Evolutionary conservation across 176 grass and related monocot species (phyloP), one percentile per base, ranked within the genome.

Genomic region (Cenchrus purpureus): DNA sequence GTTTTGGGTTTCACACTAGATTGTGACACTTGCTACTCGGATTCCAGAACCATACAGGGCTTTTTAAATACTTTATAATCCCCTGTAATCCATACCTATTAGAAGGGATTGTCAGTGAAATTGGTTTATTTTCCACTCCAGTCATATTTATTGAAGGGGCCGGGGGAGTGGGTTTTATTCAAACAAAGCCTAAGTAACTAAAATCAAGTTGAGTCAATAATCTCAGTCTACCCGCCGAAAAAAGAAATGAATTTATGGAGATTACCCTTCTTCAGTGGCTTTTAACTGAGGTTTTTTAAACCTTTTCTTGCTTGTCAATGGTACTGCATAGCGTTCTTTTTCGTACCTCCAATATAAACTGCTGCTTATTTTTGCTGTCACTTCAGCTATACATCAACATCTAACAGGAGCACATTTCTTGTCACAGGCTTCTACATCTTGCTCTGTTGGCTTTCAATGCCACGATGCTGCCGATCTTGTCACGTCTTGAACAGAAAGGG

Each of bases 381-480:
- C 51, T 73, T 49, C 52, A 74, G 45, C 51, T 56, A 52, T 44
- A 55, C 42, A 44, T 81, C 65, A 60, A 74, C 58, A 60, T 86
- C 67, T 90, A 74, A 87, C 75, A 37, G 31, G 46, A 44, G 53
- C 44, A 75, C 78, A 84, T 88, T 80, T 88, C 55, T 73, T 88
- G 51, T 83, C 70, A 82, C 87, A 98, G 96, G 76, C 40, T 90
- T 81, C 83, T 98, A 57, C 93, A 95, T 92, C 44, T 93, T 62
- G 86, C 73, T 61, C 80, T 95, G 74, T 60, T 95, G 70, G 89
- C 43, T 65, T 85, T 90, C 59, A 98, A 95, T 85, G 57, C 65
- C 79, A 54, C 79, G 52, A n/a, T 79, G 60, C 61, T 98, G 71
- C 57, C 68, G 60, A 69, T 89, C 40, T 79, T 98, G 74, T 98